Evolutionary conservation across 495 filamentous ascomycete genomes (phyloP).

Genomic region (Aspergillus bertholletiae): DNA sequence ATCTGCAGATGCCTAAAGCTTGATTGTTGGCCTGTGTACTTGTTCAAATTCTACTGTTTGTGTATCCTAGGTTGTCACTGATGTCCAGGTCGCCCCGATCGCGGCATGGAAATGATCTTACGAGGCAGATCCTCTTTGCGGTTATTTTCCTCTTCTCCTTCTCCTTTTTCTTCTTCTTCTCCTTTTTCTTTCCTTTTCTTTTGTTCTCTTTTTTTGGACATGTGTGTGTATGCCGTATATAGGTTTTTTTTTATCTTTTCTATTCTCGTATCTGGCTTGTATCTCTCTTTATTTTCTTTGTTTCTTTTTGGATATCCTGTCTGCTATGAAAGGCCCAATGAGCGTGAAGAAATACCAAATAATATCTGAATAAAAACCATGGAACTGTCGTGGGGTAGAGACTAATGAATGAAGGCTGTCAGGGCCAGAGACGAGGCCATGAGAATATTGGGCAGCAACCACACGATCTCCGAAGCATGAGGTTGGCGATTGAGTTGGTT

Average conservation of each 20-base stretch:
- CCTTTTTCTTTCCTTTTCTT: background rate
- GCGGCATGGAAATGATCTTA: background rate
- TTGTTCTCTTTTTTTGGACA: background rate
- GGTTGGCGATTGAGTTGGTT: constrained; percentile 13
- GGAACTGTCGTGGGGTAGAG: background rate
- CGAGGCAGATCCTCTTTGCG: background rate
- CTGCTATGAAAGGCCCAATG: background rate
- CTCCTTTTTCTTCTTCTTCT: background rate
- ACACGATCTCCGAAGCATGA: too few species aligned
- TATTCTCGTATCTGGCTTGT: constrained; percentile 1
- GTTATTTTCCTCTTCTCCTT: background rate
- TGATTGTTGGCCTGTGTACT: background rate
- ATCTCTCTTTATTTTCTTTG: constrained; percentile 2
- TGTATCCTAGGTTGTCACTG: background rate
- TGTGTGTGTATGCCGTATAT: background rate
- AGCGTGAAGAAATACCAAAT: background rate
- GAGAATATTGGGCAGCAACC: constrained; percentile 20
- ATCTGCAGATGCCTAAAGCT: constrained; percentile 11
- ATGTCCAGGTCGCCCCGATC: background rate
- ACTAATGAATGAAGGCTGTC: background rate
- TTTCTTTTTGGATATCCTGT: constrained; percentile 1
- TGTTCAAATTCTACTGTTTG: constrained; percentile 2
- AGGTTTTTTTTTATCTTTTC: background rate
- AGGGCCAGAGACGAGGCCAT: constrained; percentile 13
- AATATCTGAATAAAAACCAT: background rate